Evolutionary conservation across 2,329 filamentous ascomycete species (phyloP).

Genomic region (Grosmannia serpens): DNA sequence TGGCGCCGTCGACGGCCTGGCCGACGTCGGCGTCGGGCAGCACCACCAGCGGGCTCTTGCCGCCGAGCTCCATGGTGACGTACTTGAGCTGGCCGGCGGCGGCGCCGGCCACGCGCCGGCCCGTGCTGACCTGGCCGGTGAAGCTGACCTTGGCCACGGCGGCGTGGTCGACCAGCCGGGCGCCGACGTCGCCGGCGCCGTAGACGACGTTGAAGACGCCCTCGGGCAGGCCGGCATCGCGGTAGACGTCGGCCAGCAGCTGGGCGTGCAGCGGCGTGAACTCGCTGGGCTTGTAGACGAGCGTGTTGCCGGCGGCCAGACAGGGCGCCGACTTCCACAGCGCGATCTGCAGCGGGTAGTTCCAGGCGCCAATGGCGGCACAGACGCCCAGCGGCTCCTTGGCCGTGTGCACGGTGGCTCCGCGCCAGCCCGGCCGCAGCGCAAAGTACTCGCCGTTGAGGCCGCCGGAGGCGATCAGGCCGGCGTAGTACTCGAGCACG

Average conservation of each 20-base stretch:
- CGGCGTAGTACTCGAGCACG: slow-evolving; percentile 29
- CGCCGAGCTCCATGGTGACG: slow-evolving; percentile 60
- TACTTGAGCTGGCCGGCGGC: slow-evolving; percentile 53
- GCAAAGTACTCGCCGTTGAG: slow-evolving; percentile 23
- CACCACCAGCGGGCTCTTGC: slow-evolving; percentile 55
- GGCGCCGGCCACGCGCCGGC: slow-evolving; percentile 49
- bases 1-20: slow-evolving; percentile 74
- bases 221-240: slow-evolving; percentile 30
- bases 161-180: slow-evolving; percentile 11
- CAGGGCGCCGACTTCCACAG: slow-evolving; percentile 29
- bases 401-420: slow-evolving; percentile 28
- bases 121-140: slow-evolving; percentile 57
- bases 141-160: slow-evolving; percentile 55
- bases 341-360: slow-evolving; percentile 25
- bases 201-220: slow-evolving; percentile 31
- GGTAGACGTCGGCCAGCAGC: slow-evolving; percentile 24
- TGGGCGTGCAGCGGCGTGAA: slow-evolving; percentile 27
- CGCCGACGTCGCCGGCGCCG: slow-evolving; percentile 24
- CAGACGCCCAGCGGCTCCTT: slow-evolving; percentile 23
- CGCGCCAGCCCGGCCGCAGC: slow-evolving; percentile 28
- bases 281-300: slow-evolving; percentile 33
- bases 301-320: slow-evolving; percentile 30
- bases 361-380: slow-evolving; percentile 27
- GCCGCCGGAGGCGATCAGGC: slow-evolving; percentile 19
- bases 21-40: slow-evolving; percentile 70